phyloP scores from a whole-genome alignment of 1,139 yeast genomes.

The Yamadazyma kanchanaburiensis region DNA sequence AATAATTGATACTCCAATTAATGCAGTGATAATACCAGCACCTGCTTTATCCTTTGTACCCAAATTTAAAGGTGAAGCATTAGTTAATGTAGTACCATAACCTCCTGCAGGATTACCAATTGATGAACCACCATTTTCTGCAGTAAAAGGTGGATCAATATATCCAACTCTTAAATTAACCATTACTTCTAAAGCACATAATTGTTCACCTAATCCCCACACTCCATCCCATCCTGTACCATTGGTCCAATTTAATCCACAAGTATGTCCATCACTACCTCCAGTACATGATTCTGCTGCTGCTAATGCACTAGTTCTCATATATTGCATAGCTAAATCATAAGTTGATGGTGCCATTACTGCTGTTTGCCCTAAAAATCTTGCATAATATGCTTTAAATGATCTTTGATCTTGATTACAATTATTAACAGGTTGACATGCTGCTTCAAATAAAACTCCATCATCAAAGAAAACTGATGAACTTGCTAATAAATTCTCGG shows the following conservation, averaged over 20 bases:
- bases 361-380: constrained; percentile 76
- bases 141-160: constrained; percentile 57
- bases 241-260: constrained; percentile 78
- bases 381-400: constrained; percentile 76
- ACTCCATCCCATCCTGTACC: constrained; percentile 67
- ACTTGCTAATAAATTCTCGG: constrained; percentile 49
- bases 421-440: constrained; percentile 59
- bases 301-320: constrained; percentile 66
- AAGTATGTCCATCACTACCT: constrained; percentile 84
- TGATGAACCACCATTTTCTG: constrained; percentile 59
- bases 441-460: constrained; percentile 70
- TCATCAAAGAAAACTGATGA: constrained; percentile 57
- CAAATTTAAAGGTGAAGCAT: constrained; percentile 46
- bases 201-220: constrained; percentile 94
- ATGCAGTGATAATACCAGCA: constrained; percentile 80
- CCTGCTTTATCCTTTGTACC: constrained; percentile 75
- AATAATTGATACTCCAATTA: constrained; percentile 62
- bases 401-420: constrained; percentile 92
- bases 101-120: constrained; percentile 62
- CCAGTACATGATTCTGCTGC: constrained; percentile 86
- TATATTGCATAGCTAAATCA: constrained; percentile 46
- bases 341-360: constrained; percentile 63
- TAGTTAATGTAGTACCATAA: constrained; percentile 34
- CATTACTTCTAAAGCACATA: constrained; percentile 79
- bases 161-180: constrained; percentile 57